Conservation (phyloP, 345 rosid species). For the Eucalyptus marginata region DNA sequence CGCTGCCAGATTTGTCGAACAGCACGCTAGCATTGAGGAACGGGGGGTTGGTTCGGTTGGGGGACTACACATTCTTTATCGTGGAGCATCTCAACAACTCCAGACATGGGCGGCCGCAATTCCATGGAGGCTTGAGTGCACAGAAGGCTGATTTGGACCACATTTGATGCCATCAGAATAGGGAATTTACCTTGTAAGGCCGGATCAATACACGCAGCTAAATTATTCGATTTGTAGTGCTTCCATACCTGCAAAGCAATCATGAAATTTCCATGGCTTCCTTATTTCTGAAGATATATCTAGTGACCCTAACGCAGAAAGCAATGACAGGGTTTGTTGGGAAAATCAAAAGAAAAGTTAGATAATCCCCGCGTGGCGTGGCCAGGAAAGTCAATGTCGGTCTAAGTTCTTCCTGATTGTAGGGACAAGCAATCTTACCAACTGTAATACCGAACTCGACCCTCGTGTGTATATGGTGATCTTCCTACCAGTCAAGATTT, state of each 20-base stretch:
- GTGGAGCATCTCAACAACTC: slow-evolving; percentile 42
- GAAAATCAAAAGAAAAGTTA: not conserved
- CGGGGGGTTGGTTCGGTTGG: slow-evolving; percentile 59
- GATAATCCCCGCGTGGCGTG: not conserved
- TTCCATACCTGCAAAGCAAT: slow-evolving; percentile 46
- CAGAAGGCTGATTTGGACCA: slow-evolving; percentile 58
- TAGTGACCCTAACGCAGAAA: not conserved
- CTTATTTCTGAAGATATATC: not conserved
- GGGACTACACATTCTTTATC: slow-evolving; percentile 17
- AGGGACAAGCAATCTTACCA: slow-evolving; percentile 16
- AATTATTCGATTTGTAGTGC: slow-evolving; percentile 27
- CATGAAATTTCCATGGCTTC: not conserved
- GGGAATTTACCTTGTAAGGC: slow-evolving; percentile 12
- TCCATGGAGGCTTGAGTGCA: slow-evolving; percentile 66
- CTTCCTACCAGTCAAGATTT: slow-evolving; percentile 46
- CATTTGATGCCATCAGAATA: slow-evolving; percentile 28
- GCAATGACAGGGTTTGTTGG: not conserved
- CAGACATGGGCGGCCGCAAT: slow-evolving; percentile 50
- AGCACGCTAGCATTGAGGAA: slow-evolving; percentile 59
- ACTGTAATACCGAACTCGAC: slow-evolving; percentile 33
- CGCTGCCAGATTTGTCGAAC: slow-evolving; percentile 5
- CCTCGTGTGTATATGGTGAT: slow-evolving; percentile 49
- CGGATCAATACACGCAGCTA: slow-evolving; percentile 22
- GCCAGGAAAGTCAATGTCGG: not conserved
- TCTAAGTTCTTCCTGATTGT: not conserved